Conservation (phyloP, 75 land plant species). For the Picea sitchensis region DNA sequence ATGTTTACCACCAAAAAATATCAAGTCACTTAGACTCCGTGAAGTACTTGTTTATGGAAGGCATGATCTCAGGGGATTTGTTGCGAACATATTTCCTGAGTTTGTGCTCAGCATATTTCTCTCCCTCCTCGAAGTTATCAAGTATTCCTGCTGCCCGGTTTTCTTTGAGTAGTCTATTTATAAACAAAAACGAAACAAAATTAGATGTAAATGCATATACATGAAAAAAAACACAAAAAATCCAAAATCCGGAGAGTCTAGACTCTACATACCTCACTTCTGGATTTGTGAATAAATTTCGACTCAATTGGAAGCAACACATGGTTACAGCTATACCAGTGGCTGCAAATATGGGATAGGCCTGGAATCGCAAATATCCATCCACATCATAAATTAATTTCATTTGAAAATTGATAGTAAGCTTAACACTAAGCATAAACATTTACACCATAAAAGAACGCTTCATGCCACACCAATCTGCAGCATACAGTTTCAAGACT, state of each 20-base stretch:
- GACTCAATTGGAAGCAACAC: slow-evolving; percentile 56
- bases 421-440: too few relatives aligned
- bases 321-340: slow-evolving; percentile 62
- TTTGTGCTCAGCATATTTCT: slow-evolving; percentile 58
- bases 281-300: slow-evolving; percentile 66
- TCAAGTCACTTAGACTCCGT: slow-evolving; percentile 17
- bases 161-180: slow-evolving; percentile 55
- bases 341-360: slow-evolving; percentile 70
- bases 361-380: slow-evolving; percentile 28
- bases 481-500: too few relatives aligned
- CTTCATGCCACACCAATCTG: too few relatives aligned
- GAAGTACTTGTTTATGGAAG: slow-evolving; percentile 52
- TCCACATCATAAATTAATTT: background rate
- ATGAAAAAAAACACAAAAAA: background rate
- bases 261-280: slow-evolving; percentile 63
- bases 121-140: slow-evolving; percentile 76
- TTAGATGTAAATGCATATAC: background rate
- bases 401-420: background rate
- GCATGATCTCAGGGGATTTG: slow-evolving; percentile 58
- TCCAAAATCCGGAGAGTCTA: background rate
- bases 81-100: slow-evolving; percentile 59
- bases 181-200: background rate
- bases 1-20: background rate
- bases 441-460: too few relatives aligned
- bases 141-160: slow-evolving; percentile 47